Percentiles rank a stretch among this genome's conserved stretches.
phyloP scores from a whole-genome alignment of 2,329 filamentous ascomycete genomes.

The Xylariaceae sp. region DNA sequence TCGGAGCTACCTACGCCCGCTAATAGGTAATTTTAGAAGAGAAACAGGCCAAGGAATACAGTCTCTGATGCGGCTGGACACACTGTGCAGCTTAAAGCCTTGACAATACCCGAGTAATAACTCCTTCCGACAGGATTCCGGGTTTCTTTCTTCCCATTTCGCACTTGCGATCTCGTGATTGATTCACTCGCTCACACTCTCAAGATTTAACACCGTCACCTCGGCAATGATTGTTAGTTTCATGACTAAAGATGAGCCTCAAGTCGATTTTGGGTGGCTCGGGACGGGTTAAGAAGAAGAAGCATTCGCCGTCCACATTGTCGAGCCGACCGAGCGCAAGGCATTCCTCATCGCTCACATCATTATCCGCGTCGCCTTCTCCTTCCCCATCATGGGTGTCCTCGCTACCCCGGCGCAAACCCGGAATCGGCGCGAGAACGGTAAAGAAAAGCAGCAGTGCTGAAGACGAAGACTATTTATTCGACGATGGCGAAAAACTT shows the following conservation, averaged over 20 bases:
- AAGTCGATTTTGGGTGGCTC: slow-evolving; percentile 33
- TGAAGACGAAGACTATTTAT: slow-evolving; percentile 37
- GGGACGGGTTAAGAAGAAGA: slow-evolving; percentile 34
- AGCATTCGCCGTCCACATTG: slow-evolving; percentile 24
- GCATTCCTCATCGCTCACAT: slow-evolving; percentile 17
- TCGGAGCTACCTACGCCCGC: no score
- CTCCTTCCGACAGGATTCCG: no score
- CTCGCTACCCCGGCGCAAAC: slow-evolving; percentile 28
- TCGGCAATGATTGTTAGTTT: slow-evolving; percentile 26
- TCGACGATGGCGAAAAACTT: slow-evolving; percentile 45
- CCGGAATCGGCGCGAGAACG: slow-evolving; percentile 16
- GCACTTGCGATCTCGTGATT: background rate
- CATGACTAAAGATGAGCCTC: slow-evolving; percentile 28
- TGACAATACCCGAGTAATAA: no score
- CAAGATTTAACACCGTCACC: background rate
- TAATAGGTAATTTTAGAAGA: no score
- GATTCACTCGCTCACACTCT: slow-evolving; percentile 1
- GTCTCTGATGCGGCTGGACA: no score
- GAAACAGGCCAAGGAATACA: no score
- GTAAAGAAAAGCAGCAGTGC: slow-evolving; percentile 19
- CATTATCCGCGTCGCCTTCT: slow-evolving; percentile 19
- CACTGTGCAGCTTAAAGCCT: no score
- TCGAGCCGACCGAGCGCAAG: slow-evolving; percentile 24
- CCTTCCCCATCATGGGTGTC: slow-evolving; percentile 25
- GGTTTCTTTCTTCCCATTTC: no score